Evolutionary conservation across 257 asterid genomes (phyloP), one percentile per base, ranked within the genome.

Genomic region (Forsythia suspensa): DNA sequence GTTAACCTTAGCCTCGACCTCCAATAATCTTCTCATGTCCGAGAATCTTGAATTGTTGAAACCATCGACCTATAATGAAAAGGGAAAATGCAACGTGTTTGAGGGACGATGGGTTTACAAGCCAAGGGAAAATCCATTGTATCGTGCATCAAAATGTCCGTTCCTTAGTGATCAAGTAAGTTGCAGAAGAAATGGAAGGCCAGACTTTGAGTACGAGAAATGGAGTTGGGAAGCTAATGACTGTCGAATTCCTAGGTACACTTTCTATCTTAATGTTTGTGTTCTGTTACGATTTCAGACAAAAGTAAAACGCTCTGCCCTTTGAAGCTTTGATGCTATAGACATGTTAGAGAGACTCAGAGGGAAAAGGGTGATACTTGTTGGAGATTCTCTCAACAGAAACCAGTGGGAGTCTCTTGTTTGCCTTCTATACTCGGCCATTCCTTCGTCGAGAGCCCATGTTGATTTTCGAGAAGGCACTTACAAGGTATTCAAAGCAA

Each of bases 151-250:
- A 78, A 74, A 78, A 43, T 78, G 82, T 72, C 82, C 82, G 0
- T 78, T 78, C 34, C 73, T 78, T 18, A 71, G 82, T 41, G 82
- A 78, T 38, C 82, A 71, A 71, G 77, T 78, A 55, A 78, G 77
- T 63, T 78, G 82, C 77, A 75, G 46, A 16, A 78, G 67, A 48
- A 78, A 78, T 18, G 82, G 82, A 78, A 71, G 82, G 67, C 82
- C 77, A 6, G 82, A 78, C 52, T 78, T 34, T 13, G 72, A 71
- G 16, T 78, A 78, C 40, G 77, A 78, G 46, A 78, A 78, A 70
- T 78, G 82, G 82, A 70, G 77, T 59, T 78, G 82, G 82, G 82
- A 78, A 78, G 77, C 77, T 78, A 74, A 72, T 42, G 67, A 71
- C 13, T 78, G 82, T 71, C 29, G 20, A 37, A 61, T 78, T 18